These are phyloP conservation scores for Chiua virens DNA, from an alignment of 768 basidiomycete genomes.

Conservation along the genomic window DNA sequence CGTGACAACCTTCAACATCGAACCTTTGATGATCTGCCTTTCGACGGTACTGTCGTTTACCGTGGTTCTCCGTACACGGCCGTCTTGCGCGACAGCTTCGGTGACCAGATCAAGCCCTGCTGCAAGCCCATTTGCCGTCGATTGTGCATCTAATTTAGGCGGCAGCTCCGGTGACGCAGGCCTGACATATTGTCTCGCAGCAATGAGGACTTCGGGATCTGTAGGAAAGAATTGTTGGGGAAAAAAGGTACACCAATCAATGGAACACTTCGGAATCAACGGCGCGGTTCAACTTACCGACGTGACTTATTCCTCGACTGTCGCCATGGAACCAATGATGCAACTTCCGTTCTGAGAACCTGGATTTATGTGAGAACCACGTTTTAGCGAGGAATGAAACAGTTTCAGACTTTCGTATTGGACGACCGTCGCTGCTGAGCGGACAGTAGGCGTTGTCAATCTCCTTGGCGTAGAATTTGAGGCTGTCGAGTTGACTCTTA, in stretches of 20 bases:
- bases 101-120: slow-evolving; percentile 40
- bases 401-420: slow-evolving; percentile 55
- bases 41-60: slow-evolving; percentile 42
- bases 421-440: slow-evolving; percentile 54
- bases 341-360: slow-evolving; percentile 59
- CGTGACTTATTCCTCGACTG: slow-evolving; percentile 53
- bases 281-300: slow-evolving; percentile 38
- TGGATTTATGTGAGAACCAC: slow-evolving; percentile 14
- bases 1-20: slow-evolving; percentile 52
- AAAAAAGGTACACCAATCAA: no score
- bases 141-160: slow-evolving; percentile 14
- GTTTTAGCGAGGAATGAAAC: not conserved
- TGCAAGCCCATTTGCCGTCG: slow-evolving; percentile 38
- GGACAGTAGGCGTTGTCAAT: slow-evolving; percentile 53
- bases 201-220: slow-evolving; percentile 26
- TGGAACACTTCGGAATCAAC: not conserved
- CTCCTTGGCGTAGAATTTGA: slow-evolving; percentile 48
- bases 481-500: slow-evolving; percentile 49
- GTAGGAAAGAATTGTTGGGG: not conserved
- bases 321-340: slow-evolving; percentile 64
- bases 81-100: slow-evolving; percentile 37
- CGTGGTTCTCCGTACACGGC: slow-evolving; percentile 41
- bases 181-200: slow-evolving; percentile 16
- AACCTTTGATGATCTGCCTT: slow-evolving; percentile 51
- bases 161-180: slow-evolving; percentile 26